A percentile compares a stretch with the other conserved stretches of the same genome.
Conservation (phyloP, 1,139 yeast species). For the Kodamaea alishanica region DNA sequence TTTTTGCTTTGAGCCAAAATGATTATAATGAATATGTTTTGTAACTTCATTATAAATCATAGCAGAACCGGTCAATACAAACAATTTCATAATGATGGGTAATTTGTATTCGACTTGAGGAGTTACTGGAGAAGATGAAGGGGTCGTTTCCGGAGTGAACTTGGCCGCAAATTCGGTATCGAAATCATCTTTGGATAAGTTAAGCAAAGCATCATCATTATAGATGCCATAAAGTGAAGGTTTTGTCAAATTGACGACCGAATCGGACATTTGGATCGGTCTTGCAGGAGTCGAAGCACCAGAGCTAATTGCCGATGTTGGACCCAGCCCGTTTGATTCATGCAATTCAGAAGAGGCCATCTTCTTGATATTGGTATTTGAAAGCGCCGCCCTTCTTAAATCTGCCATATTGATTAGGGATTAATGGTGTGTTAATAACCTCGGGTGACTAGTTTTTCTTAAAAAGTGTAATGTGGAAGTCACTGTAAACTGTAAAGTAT, state of each 20-base stretch:
- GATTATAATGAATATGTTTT: conserved; percentile 49
- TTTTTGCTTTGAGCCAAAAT: conserved; percentile 16
- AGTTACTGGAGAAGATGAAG: background rate
- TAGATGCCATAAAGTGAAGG: conserved; percentile 50
- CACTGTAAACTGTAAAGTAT: background rate
- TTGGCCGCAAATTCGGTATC: conserved; percentile 9
- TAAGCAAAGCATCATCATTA: conserved; percentile 36
- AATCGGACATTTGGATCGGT: conserved; percentile 39
- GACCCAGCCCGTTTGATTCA: conserved; percentile 1
- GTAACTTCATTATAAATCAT: conserved; percentile 49
- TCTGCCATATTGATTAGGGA: conserved; percentile 14
- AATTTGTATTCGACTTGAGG: conserved; percentile 3
- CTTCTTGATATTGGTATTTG: conserved; percentile 18
- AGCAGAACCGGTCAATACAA: conserved; percentile 43
- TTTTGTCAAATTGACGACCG: conserved; percentile 45
- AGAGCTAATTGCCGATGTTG: conserved; percentile 9
- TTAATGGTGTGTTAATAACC: background rate
- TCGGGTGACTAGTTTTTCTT: background rate
- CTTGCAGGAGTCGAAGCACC: conserved; percentile 15
- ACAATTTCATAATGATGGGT: conserved; percentile 21
- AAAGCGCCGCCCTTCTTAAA: conserved; percentile 21
- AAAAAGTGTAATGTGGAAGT: background rate
- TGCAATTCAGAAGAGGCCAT: conserved; percentile 5
- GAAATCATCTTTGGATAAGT: conserved; percentile 29
- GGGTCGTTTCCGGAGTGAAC: background rate